A percentile compares a stretch with the other conserved stretches of the same genome.
Evolutionary conservation across 2,329 filamentous ascomycete species (phyloP).

Genomic region (Beauveria asiatica): DNA sequence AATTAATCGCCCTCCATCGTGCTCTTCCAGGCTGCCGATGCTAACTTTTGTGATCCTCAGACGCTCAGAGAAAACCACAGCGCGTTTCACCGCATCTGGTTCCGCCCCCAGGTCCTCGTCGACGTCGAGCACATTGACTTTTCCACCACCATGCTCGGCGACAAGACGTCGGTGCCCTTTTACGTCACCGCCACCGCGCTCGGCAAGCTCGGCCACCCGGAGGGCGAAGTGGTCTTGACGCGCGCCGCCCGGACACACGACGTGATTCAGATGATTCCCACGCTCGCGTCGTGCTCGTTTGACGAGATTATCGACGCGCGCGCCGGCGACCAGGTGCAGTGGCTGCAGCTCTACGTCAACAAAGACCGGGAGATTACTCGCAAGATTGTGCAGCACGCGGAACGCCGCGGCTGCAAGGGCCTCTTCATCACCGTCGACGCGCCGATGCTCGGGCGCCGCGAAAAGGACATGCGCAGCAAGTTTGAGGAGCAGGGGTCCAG

Average conservation of each 20-base stretch:
- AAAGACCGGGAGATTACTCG: conserved; percentile 87
- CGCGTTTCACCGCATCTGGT: conserved; percentile 96
- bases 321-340: conserved; percentile 74
- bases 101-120: conserved; percentile 79
- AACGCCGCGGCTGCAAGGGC: conserved; percentile 83
- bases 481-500: conserved; percentile 76
- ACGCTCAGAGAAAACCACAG: conserved; percentile 92
- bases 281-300: conserved; percentile 90
- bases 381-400: conserved; percentile 84
- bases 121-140: conserved; percentile 84
- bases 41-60: conserved; percentile 31
- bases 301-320: conserved; percentile 91
- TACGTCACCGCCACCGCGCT: conserved; percentile 95
- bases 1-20: neutral
- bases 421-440: conserved; percentile 98
- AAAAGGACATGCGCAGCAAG: conserved; percentile 97
- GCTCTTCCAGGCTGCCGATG: too few species aligned
- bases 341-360: conserved; percentile 97
- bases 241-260: conserved; percentile 76
- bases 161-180: conserved; percentile 76
- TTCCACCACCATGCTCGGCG: conserved; percentile 88
- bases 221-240: conserved; percentile 89
- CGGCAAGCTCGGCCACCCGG: conserved; percentile 86
- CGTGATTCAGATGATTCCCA: conserved; percentile 97
- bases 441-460: conserved; percentile 84